A percentile compares a stretch with the other conserved stretches of the same genome.
Conservation (phyloP, 495 filamentous ascomycete genomes). For the Aspergillus cavernicola region DNA sequence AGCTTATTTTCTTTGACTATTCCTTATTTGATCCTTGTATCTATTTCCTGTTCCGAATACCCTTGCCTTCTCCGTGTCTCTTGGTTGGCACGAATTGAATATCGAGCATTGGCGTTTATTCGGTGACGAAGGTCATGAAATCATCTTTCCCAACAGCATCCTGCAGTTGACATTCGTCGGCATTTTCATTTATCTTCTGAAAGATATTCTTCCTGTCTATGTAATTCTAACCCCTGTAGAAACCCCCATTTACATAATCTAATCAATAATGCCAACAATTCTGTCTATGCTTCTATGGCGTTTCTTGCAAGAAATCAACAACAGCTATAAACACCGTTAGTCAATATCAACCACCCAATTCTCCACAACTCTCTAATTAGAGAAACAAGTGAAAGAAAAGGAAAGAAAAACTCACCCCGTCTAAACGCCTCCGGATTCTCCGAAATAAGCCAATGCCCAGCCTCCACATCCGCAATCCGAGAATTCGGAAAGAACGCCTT, state of each 20-base stretch:
- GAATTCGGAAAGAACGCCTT: slow-evolving; percentile 89
- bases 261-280: background rate
- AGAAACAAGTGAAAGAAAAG: too few species aligned
- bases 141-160: background rate
- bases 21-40: background rate
- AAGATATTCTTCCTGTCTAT: background rate
- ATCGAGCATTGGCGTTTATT: background rate
- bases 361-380: too few species aligned
- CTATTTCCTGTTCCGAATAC: background rate
- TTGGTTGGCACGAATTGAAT: background rate
- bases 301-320: slow-evolving; percentile 36
- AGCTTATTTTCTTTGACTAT: background rate
- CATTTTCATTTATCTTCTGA: background rate
- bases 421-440: slow-evolving; percentile 88
- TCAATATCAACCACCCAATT: background rate
- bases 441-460: slow-evolving; percentile 92
- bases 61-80: background rate
- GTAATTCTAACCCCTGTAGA: background rate
- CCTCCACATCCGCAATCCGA: slow-evolving; percentile 72
- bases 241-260: background rate
- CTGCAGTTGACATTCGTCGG: background rate
- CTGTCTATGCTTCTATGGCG: background rate
- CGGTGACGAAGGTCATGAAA: slow-evolving; percentile 5
- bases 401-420: slow-evolving; percentile 53
- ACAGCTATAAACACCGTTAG: slow-evolving; percentile 27